Conservation (phyloP, 495 filamentous ascomycete genomes). For the Aspergillus kassunensis region DNA sequence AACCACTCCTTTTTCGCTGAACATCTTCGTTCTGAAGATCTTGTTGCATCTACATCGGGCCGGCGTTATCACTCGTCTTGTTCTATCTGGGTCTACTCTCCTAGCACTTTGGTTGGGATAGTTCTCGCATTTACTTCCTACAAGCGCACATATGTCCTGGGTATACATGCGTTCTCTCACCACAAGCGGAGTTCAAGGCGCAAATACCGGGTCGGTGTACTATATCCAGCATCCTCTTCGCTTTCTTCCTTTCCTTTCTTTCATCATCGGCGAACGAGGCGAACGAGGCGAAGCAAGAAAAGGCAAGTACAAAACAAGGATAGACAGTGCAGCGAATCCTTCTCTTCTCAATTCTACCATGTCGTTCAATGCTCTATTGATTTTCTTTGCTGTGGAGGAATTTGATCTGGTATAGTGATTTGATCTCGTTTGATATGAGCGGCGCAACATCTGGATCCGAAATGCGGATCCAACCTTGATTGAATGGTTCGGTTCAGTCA, state of each 20-base stretch:
- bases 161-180: neutral
- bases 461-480: too few species aligned
- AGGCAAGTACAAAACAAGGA: slow-evolving; percentile 2
- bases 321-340: slow-evolving; percentile 4
- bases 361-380: neutral
- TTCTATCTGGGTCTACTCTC: neutral
- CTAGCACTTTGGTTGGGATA: slow-evolving; percentile 1
- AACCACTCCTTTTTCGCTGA: neutral
- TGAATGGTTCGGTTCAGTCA: too few species aligned
- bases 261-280: slow-evolving; percentile 5
- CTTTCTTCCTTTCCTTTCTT: neutral
- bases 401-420: neutral
- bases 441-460: too few species aligned
- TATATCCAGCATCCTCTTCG: neutral
- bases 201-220: neutral
- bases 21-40: neutral
- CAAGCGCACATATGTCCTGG: neutral
- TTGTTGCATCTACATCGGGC: neutral
- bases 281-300: slow-evolving; percentile 1
- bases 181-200: neutral
- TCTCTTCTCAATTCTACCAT: neutral
- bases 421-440: too few species aligned
- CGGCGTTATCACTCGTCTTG: slow-evolving; percentile 4
- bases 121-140: slow-evolving; percentile 3
- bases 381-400: neutral